Evolutionary conservation across 192 early-diverging fungal species (phyloP).

Genomic region (Spizellomyces sp.): DNA sequence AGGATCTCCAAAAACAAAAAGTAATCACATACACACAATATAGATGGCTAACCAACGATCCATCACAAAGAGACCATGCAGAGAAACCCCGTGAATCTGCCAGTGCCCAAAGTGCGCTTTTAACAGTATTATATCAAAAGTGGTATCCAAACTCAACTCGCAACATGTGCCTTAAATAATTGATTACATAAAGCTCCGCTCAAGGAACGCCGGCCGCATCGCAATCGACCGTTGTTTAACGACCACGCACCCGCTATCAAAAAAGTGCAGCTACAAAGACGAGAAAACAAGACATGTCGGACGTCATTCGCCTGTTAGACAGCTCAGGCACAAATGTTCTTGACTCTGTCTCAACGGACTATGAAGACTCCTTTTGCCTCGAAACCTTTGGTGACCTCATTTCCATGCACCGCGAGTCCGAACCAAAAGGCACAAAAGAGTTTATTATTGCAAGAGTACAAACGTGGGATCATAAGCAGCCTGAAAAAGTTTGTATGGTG

Average conservation of each 20-base stretch:
- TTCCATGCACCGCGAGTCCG: conserved; percentile 38
- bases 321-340: conserved; percentile 45
- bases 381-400: conserved; percentile 60
- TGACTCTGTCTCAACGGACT: conserved; percentile 58
- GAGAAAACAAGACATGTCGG: not conserved
- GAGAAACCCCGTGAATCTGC: no score
- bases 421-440: conserved; percentile 45
- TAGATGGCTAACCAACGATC: no score
- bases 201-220: no score
- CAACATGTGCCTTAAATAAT: no score
- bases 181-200: no score
- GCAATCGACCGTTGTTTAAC: no score
- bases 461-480: conserved; percentile 61
- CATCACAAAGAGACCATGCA: no score
- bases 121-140: no score
- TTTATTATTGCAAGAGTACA: conserved; percentile 66
- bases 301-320: conserved; percentile 57
- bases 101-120: no score
- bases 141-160: no score
- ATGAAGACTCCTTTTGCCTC: conserved; percentile 63
- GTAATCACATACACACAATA: no score
- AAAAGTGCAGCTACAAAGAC: not conserved
- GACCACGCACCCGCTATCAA: not conserved
- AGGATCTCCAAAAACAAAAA: no score
- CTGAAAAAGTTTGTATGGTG: conserved; percentile 33